Conservation (phyloP, 2,329 filamentous ascomycete species). For the Colletotrichum somersetense region DNA sequence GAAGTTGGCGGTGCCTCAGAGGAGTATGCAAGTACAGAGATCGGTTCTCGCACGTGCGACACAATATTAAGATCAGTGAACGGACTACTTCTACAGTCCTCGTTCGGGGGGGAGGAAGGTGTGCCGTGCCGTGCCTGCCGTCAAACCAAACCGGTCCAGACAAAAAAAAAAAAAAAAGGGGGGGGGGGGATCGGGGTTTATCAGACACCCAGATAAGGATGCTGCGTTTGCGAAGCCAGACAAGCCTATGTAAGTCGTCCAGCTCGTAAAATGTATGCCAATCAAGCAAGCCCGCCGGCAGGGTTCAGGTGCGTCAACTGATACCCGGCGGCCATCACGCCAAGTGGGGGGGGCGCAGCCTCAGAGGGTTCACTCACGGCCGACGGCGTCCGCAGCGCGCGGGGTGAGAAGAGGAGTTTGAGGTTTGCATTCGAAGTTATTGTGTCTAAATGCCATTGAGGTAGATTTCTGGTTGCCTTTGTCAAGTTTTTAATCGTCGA, state of each 20-base stretch:
- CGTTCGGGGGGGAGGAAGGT: background rate
- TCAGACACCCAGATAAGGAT: background rate
- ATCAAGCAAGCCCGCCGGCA: background rate
- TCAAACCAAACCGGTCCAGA: no score
- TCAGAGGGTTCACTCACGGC: background rate
- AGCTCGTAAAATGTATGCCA: slow-evolving; percentile 12
- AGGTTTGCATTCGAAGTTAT: background rate
- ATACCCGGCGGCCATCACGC: slow-evolving; percentile 37
- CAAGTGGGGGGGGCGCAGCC: background rate
- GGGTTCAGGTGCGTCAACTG: slow-evolving; percentile 9
- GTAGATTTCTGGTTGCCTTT: background rate
- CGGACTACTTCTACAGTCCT: background rate
- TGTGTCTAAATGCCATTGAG: background rate
- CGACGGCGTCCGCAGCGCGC: slow-evolving; percentile 18
- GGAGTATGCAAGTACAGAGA: background rate
- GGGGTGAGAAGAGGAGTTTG: slow-evolving; percentile 6
- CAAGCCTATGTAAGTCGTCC: background rate
- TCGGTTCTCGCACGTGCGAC: background rate
- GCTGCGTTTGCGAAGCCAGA: background rate
- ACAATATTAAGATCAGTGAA: background rate
- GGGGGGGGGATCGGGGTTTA: background rate
- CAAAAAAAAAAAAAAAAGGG: background rate
- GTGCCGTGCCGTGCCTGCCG: background rate
- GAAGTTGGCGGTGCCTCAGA: background rate
- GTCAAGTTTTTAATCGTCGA: no score